phyloP scores from a whole-genome alignment of 306 rosid species.

The Rosa rugosa region DNA sequence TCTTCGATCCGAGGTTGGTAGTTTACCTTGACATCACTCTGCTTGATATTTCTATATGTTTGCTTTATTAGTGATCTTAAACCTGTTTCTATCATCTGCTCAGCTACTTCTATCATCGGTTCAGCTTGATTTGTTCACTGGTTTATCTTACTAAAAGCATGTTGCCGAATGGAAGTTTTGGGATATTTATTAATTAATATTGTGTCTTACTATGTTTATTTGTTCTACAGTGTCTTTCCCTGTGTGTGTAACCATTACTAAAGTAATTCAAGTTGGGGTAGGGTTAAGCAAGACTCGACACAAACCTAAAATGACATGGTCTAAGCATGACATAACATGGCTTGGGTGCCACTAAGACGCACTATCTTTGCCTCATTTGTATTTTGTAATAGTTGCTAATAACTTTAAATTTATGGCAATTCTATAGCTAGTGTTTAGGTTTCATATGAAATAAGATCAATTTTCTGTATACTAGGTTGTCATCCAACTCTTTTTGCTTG shows the following conservation, averaged over 20 bases:
- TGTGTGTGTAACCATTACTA: background rate
- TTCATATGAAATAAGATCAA: background rate
- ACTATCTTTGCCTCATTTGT: background rate
- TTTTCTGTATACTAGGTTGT: background rate
- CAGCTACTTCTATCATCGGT: background rate
- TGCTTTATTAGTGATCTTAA: background rate
- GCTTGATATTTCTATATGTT: background rate
- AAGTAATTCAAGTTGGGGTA: background rate
- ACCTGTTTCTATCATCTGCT: background rate
- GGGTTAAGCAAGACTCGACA: background rate
- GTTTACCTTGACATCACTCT: background rate
- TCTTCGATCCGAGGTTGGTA: conserved; percentile 93
- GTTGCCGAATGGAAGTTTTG: background rate
- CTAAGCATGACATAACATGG: background rate
- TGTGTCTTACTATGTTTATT: background rate
- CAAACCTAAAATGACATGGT: background rate
- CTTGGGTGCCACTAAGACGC: background rate
- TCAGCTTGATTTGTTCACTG: background rate
- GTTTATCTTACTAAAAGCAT: too few relatives aligned
- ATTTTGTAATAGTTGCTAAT: background rate
- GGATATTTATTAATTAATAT: background rate
- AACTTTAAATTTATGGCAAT: background rate
- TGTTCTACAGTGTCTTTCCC: background rate
- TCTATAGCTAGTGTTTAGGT: background rate
- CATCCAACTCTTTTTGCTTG: conserved; percentile 14